phyloP scores from a whole-genome alignment of 805 yeast species.

The Vanderwaltozyma polyspora region DNA sequence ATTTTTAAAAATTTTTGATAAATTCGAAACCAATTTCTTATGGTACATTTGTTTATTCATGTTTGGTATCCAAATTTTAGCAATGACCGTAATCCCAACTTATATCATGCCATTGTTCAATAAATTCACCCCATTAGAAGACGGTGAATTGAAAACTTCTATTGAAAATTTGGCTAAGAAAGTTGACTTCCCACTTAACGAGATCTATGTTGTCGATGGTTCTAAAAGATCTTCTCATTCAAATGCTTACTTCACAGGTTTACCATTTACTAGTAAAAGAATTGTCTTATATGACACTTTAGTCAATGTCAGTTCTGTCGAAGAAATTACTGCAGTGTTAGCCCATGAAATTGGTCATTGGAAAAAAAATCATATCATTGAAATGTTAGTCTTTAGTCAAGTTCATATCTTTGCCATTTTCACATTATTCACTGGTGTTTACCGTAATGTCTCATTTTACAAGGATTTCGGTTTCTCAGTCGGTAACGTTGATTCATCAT shows the following conservation, averaged over 20 bases:
- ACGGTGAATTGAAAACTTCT: slow-evolving; percentile 73
- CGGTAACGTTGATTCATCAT: slow-evolving; percentile 3
- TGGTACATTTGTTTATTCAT: slow-evolving; percentile 67
- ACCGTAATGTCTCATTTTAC: slow-evolving; percentile 69
- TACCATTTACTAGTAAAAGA: slow-evolving; percentile 88
- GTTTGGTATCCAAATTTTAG: slow-evolving; percentile 57
- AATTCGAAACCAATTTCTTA: slow-evolving; percentile 72
- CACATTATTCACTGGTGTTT: slow-evolving; percentile 66
- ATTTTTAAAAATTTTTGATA: slow-evolving; percentile 69
- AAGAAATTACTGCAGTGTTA: slow-evolving; percentile 83
- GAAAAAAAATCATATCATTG: slow-evolving; percentile 82
- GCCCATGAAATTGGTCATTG: slow-evolving; percentile 99
- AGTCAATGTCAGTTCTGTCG: slow-evolving; percentile 62
- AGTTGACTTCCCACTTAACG: slow-evolving; percentile 76
- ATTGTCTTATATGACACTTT: slow-evolving; percentile 90
- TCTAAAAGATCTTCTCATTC: slow-evolving; percentile 94
- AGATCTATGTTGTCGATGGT: slow-evolving; percentile 88
- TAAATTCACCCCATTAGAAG: slow-evolving; percentile 79
- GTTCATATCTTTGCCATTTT: slow-evolving; percentile 53
- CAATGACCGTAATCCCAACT: slow-evolving; percentile 70
- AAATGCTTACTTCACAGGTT: slow-evolving; percentile 90
- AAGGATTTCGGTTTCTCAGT: slow-evolving; percentile 61
- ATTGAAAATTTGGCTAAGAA: slow-evolving; percentile 69
- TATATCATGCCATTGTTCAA: slow-evolving; percentile 89
- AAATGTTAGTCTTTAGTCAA: slow-evolving; percentile 56